Evolutionary conservation across 257 asterid species (phyloP), one percentile per base, ranked within the genome.

Genomic region (Handroanthus guayacan): DNA sequence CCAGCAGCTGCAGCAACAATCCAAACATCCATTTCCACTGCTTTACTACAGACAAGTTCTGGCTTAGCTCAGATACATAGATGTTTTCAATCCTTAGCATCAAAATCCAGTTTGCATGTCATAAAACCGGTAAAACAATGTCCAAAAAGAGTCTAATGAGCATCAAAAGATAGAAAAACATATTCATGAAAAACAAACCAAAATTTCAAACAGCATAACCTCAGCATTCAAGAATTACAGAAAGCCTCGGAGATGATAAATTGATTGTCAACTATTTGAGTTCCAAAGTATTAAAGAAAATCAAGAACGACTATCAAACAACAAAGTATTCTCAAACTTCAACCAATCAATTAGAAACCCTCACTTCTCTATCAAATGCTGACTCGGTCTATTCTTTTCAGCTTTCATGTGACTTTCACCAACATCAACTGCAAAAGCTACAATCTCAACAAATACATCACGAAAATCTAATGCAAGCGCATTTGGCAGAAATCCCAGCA

Each of bases 1-100:
- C 97, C 94, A 20, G 92, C 97, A 71, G 96, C 96, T 4, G 90
- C 97, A 25, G 92, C 92, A 69, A 87, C 84, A 50, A 88, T 70
- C 91, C 88, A 88, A 38, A 82, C 75, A 79, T 89, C 89, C 94
- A 87, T 83, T 76, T 71, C 66, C 74, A 37, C n/a, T 7, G 45
- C 7, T 55, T 12, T 36, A 18, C 36, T 51, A 48, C 63, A 74
- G 48, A 41, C 41, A 56, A 74, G 51, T 67, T 58, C 78, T 57
- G 56, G 14, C 61, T 52, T 37, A 48, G 38, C 34, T 16, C 17
- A 34, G 16, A 44, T 20, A 17, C 11, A 34, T 45, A 3, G 17
- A 66, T 64, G 58, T 10, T 34, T 62, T 62, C 47, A 43, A 50
- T 64, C 51, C 73, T 34, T 58, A 63, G 58, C 75, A 75, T 56